Percentiles rank a stretch among this genome's conserved stretches.
These are phyloP conservation scores for Citrullus amarus DNA, from an alignment of 306 rosid genomes.

Conservation along the genomic window DNA sequence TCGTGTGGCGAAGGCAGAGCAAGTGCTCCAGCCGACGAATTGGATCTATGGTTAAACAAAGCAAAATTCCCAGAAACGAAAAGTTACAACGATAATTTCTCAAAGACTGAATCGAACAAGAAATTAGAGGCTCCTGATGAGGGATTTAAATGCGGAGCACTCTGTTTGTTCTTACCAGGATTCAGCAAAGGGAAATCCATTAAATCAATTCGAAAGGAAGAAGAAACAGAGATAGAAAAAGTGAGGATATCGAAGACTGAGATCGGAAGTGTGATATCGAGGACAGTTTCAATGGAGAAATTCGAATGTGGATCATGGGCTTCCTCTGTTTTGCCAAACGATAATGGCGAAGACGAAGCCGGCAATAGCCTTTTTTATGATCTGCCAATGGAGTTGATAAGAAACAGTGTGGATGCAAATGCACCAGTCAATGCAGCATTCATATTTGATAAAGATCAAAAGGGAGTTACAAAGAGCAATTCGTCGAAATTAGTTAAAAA, in stretches of 20 bases:
- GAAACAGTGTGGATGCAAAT: constrained; percentile 30
- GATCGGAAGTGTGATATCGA: constrained; percentile 26
- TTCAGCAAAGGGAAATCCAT: constrained; percentile 43
- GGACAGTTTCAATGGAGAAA: constrained; percentile 68
- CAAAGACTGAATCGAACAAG: constrained; percentile 24
- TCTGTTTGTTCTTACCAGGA: constrained; percentile 65
- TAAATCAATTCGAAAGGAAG: constrained; percentile 27
- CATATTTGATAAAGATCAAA: constrained; percentile 37
- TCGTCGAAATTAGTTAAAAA: constrained; percentile 32
- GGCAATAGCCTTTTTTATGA: constrained; percentile 43
- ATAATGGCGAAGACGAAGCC: constrained; percentile 39
- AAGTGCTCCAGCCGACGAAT: constrained; percentile 28
- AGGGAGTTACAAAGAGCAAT: constrained; percentile 48
- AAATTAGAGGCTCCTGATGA: constrained; percentile 13
- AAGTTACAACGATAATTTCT: constrained; percentile 17
- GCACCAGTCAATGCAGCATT: constrained; percentile 41
- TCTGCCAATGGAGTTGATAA: constrained; percentile 62
- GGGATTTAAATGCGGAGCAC: constrained; percentile 54
- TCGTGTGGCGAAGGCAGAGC: constrained; percentile 48
- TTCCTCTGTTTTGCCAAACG: constrained; percentile 34
- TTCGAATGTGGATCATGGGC: constrained; percentile 98
- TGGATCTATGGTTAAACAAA: constrained; percentile 43
- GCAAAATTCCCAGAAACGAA: constrained; percentile 18
- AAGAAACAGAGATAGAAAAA: not conserved
- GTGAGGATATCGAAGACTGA: not conserved